Evolutionary conservation across 345 rosid species (phyloP), one percentile per base, ranked within the genome.

Genomic region (Boechera stricta): DNA sequence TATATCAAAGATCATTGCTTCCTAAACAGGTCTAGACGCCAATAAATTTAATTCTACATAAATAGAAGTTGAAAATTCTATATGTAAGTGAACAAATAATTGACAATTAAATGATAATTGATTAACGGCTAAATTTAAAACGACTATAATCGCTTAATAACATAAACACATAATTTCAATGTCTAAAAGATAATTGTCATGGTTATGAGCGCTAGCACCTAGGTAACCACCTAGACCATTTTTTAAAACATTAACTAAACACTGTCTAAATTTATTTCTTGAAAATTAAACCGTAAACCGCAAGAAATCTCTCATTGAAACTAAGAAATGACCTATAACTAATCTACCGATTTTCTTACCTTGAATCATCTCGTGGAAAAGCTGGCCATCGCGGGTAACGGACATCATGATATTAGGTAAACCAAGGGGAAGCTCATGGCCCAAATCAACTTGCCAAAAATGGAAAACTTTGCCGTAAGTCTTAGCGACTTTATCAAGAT

Each of bases 401-500:
- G 94, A 81, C 91, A 94, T 79, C 96, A 94, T 91, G 44, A 88
- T 16, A 64, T 88, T 90, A 13, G 96, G 94, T 10, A 90, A 53
- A 4, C 97, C 96, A 35, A 88, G 60, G n/a, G 96, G 94, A 54
- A 94, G 86, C 72, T 74, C 79, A 65, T 91, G 86, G 3, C 93
- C 96, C 56, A 29, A 79, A 61, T 94, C 98, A 38, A 87, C 86
- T 84, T 94, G 98, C 98, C 98, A 94, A 45, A 94, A 94, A 48
- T 90, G 97, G 75, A 85, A 74, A 5, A 87, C 85, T 84, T 91
- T 88, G 2, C 97, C 96, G 5, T 89, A 90, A 26, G 91, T 90
- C 82, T 86, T 88, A 58, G 83, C 79, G 3, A 89, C 84, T 80
- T 86, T 91, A 36, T 85, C 93, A 10, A 91, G 85, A 28, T 91